Conservation (phyloP, 345 rosid species). For the Melaleuca quinquenervia region DNA sequence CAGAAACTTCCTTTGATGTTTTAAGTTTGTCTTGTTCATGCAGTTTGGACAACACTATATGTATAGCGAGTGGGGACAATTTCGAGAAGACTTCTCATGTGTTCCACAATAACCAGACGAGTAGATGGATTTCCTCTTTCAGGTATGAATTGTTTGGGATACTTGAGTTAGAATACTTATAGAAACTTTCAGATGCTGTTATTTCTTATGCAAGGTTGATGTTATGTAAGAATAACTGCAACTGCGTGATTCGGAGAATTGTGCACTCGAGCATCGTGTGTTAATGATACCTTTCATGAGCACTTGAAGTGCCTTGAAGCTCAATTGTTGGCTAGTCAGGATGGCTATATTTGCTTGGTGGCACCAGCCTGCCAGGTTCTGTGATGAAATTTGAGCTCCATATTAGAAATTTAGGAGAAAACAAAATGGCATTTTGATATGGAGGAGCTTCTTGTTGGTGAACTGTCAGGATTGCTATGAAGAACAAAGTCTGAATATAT, state of each 20-base stretch:
- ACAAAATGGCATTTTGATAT: background rate
- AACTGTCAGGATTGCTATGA: background rate
- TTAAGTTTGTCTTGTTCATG: conserved; percentile 1
- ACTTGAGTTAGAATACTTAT: background rate
- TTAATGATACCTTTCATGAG: background rate
- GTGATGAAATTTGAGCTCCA: background rate
- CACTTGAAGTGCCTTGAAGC: background rate
- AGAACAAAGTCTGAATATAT: background rate
- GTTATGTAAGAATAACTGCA: background rate
- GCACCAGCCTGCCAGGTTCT: background rate
- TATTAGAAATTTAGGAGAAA: background rate
- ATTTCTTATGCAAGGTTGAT: background rate
- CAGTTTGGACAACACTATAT: conserved; percentile 49
- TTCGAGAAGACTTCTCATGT: conserved; percentile 33
- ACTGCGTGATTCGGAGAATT: background rate
- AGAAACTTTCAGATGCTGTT: background rate
- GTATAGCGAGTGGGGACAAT: conserved; percentile 44
- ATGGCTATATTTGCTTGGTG: background rate
- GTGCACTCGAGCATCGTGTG: background rate
- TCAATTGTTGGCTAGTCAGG: background rate
- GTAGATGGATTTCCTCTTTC: conserved; percentile 61
- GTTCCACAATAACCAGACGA: conserved; percentile 49
- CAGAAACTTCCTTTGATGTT: background rate
- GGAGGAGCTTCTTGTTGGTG: background rate
- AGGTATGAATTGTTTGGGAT: conserved; percentile 21